These are phyloP conservation scores for Fusarium sp. DNA, from an alignment of 2,329 filamentous ascomycete genomes.

Conservation along the genomic window DNA sequence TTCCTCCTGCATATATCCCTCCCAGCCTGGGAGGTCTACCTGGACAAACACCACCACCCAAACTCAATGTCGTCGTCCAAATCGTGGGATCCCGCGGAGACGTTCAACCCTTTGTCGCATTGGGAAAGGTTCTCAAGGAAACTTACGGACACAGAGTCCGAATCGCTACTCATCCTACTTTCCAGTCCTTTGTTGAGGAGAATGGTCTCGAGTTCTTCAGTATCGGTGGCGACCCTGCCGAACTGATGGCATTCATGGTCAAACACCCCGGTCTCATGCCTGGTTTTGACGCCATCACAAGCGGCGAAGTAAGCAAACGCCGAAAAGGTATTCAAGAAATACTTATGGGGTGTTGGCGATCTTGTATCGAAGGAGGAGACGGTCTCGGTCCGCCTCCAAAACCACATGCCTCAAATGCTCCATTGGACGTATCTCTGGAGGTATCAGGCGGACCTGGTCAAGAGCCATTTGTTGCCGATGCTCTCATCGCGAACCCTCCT, in stretches of 20 bases:
- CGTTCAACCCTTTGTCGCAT: slow-evolving; percentile 78
- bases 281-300: slow-evolving; percentile 77
- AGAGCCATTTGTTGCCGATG: slow-evolving; percentile 82
- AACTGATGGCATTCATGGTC: slow-evolving; percentile 90
- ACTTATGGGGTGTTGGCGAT: slow-evolving; percentile 85
- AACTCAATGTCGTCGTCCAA: slow-evolving; percentile 76
- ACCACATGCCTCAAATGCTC: slow-evolving; percentile 58
- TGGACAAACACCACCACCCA: slow-evolving; percentile 64
- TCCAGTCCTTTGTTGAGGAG: slow-evolving; percentile 73
- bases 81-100: slow-evolving; percentile 80
- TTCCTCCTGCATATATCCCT: slow-evolving; percentile 76
- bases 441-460: slow-evolving; percentile 53
- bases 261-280: slow-evolving; percentile 89
- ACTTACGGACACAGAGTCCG: slow-evolving; percentile 76
- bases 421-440: slow-evolving; percentile 50
- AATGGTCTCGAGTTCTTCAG: slow-evolving; percentile 79
- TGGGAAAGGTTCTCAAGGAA: slow-evolving; percentile 71
- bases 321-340: slow-evolving; percentile 81
- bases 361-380: slow-evolving; percentile 82
- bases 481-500: slow-evolving; percentile 81
- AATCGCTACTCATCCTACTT: slow-evolving; percentile 76
- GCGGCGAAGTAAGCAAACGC: slow-evolving; percentile 79
- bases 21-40: slow-evolving; percentile 74
- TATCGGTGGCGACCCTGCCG: slow-evolving; percentile 78
- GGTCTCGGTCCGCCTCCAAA: slow-evolving; percentile 62